Conservation (phyloP, 768 basidiomycete species). For the Rhizopogon vesiculosus region DNA sequence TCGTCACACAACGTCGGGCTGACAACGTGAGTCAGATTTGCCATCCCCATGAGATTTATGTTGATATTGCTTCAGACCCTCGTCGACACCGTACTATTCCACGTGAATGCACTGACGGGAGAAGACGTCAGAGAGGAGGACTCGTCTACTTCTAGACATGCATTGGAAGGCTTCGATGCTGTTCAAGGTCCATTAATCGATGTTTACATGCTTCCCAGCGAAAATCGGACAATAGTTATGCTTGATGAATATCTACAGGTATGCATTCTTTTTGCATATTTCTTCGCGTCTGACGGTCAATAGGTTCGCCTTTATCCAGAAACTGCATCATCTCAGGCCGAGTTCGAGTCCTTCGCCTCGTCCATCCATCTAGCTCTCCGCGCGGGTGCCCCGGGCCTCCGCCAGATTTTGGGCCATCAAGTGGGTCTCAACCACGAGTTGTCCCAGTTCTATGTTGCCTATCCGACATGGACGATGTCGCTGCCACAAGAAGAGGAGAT, state of each 20-base stretch:
- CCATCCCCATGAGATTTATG: neutral
- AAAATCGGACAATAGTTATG: conserved; percentile 51
- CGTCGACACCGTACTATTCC: conserved; percentile 71
- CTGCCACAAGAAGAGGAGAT: conserved; percentile 56
- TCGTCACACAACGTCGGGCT: conserved; percentile 58
- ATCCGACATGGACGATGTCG: conserved; percentile 62
- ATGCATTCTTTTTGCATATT: conserved; percentile 7
- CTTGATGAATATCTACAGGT: conserved; percentile 80
- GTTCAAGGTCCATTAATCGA: conserved; percentile 58
- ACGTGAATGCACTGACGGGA: conserved; percentile 78
- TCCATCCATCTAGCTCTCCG: conserved; percentile 55
- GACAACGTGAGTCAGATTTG: conserved; percentile 46
- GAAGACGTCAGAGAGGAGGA: conserved; percentile 35
- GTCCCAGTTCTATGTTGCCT: conserved; percentile 44
- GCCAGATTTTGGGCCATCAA: conserved; percentile 56
- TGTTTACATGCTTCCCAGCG: conserved; percentile 46
- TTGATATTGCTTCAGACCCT: conserved; percentile 36
- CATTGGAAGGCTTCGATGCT: conserved; percentile 56
- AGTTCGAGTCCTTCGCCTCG: conserved; percentile 40
- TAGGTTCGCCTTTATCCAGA: conserved; percentile 70
- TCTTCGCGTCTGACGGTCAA: neutral
- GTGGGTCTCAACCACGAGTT: conserved; percentile 37
- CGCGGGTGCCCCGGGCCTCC: conserved; percentile 35
- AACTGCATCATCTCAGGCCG: conserved; percentile 36
- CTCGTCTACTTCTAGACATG: conserved; percentile 20